phyloP scores from a whole-genome alignment of 2,329 filamentous ascomycete genomes.

The Ophiostoma sp. region DNA sequence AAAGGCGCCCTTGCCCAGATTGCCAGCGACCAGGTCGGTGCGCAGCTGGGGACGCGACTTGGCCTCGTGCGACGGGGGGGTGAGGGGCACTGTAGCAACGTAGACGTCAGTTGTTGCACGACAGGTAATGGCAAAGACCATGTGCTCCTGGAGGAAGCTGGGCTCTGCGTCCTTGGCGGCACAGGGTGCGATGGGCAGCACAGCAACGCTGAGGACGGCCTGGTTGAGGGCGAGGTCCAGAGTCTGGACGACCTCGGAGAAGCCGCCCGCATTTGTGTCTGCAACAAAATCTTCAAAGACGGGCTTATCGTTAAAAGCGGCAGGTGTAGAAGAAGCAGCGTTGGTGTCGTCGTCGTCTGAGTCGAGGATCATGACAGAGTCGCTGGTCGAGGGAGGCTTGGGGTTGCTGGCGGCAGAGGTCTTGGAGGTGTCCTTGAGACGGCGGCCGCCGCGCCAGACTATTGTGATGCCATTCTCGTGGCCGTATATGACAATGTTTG shows the following conservation, averaged over 20 bases:
- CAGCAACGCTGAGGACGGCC: slow-evolving; percentile 51
- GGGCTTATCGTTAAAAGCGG: slow-evolving; percentile 47
- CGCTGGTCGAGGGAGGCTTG: slow-evolving; percentile 29
- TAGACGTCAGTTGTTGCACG: slow-evolving; percentile 50
- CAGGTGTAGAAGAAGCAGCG: slow-evolving; percentile 26
- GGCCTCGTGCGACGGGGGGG: slow-evolving; percentile 56
- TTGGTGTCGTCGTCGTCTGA: slow-evolving; percentile 49
- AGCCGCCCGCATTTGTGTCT: slow-evolving; percentile 42
- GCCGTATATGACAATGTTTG: slow-evolving; percentile 57
- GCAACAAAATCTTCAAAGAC: slow-evolving; percentile 49
- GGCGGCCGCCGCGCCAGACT: slow-evolving; percentile 57
- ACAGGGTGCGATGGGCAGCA: slow-evolving; percentile 49
- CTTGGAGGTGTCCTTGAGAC: slow-evolving; percentile 48
- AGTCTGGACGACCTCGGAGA: slow-evolving; percentile 54
- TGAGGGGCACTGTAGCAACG: slow-evolving; percentile 55
- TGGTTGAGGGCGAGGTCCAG: slow-evolving; percentile 57
- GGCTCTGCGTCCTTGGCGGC: slow-evolving; percentile 47
- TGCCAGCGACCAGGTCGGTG: slow-evolving; percentile 46
- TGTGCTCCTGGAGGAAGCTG: slow-evolving; percentile 49
- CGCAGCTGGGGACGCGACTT: slow-evolving; percentile 52
- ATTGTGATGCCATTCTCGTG: slow-evolving; percentile 59
- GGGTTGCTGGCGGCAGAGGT: slow-evolving; percentile 14
- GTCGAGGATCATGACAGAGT: slow-evolving; percentile 58
- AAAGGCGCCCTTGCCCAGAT: slow-evolving; percentile 58
- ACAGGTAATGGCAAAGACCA: slow-evolving; percentile 58